Conservation (phyloP, 495 filamentous ascomycete species). For the Umbilicaria muhlenbergii region DNA sequence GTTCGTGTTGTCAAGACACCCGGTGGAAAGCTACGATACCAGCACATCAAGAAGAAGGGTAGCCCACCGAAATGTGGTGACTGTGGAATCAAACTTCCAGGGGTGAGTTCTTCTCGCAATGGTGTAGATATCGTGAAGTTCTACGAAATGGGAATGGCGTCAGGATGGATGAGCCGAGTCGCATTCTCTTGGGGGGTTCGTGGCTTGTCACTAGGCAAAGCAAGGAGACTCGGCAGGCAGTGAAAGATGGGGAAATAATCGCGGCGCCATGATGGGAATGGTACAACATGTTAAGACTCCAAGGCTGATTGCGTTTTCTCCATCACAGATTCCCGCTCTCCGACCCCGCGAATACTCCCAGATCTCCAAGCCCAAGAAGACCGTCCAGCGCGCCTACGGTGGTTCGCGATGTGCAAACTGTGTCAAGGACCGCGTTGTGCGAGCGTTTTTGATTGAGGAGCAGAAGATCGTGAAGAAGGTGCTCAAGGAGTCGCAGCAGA, state of each 20-base stretch:
- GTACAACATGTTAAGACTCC: too few species aligned
- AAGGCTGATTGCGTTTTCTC: not conserved
- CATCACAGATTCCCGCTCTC: conserved; percentile 74
- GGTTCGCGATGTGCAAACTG: conserved; percentile 97
- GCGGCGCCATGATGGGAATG: too few species aligned
- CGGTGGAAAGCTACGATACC: conserved; percentile 81
- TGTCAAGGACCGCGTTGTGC: conserved; percentile 91
- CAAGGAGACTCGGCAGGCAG: not conserved
- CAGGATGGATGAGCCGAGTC: conserved; percentile 6
- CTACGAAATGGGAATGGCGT: conserved; percentile 11
- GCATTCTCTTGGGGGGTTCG: not conserved
- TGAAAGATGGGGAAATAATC: not conserved
- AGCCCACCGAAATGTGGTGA: conserved; percentile 97
- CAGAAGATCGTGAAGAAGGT: conserved; percentile 99
- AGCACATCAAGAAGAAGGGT: conserved; percentile 98
- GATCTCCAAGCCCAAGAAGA: conserved; percentile 97
- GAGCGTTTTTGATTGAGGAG: conserved; percentile 98
- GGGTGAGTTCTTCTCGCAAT: conserved; percentile 48
- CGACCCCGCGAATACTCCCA: conserved; percentile 92
- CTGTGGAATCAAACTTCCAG: conserved; percentile 87
- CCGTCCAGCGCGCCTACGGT: conserved; percentile 93
- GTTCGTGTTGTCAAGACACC: conserved; percentile 93
- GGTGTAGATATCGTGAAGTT: conserved; percentile 11
- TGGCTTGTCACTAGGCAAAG: not conserved
- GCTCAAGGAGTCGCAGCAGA: conserved; percentile 81